phyloP scores from a whole-genome alignment of 306 rosid species.

The Cicer judaicum region DNA sequence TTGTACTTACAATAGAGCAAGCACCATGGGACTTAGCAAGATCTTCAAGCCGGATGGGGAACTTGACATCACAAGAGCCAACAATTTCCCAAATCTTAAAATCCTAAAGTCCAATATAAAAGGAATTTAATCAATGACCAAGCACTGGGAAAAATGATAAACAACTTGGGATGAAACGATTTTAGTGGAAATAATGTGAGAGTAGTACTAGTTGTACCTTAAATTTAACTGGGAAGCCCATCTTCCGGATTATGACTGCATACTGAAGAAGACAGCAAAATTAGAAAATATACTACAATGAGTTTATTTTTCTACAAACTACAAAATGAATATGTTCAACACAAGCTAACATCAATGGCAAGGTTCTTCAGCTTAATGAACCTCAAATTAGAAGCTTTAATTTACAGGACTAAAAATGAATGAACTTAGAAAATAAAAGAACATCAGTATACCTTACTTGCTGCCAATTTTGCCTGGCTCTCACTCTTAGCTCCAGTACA shows the following conservation, averaged over 20 bases:
- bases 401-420: not conserved
- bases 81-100: slow-evolving; percentile 88
- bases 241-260: slow-evolving; percentile 83
- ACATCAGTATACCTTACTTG: slow-evolving; percentile 71
- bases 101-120: slow-evolving; percentile 47
- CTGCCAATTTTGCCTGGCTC: slow-evolving; percentile 86
- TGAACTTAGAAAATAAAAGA: slow-evolving; percentile 4
- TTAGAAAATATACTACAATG: slow-evolving; percentile 15
- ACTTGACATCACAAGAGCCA: slow-evolving; percentile 87
- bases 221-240: slow-evolving; percentile 80
- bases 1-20: slow-evolving; percentile 76
- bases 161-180: slow-evolving; percentile 24
- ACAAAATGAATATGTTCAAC: slow-evolving; percentile 8
- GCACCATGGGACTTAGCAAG: slow-evolving; percentile 78
- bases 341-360: slow-evolving; percentile 17
- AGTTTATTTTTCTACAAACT: slow-evolving; percentile 19
- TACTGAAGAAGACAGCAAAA: slow-evolving; percentile 60
- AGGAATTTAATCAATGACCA: slow-evolving; percentile 23
- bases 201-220: slow-evolving; percentile 54
- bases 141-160: not conserved
- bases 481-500: slow-evolving; percentile 94
- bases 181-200: slow-evolving; percentile 13
- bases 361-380: not conserved
- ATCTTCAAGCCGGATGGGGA: slow-evolving; percentile 87
- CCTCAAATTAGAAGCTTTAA: slow-evolving; percentile 7